phyloP scores from a whole-genome alignment of 1,284 basidiomycete genomes.

The Heimioporus retisporus region DNA sequence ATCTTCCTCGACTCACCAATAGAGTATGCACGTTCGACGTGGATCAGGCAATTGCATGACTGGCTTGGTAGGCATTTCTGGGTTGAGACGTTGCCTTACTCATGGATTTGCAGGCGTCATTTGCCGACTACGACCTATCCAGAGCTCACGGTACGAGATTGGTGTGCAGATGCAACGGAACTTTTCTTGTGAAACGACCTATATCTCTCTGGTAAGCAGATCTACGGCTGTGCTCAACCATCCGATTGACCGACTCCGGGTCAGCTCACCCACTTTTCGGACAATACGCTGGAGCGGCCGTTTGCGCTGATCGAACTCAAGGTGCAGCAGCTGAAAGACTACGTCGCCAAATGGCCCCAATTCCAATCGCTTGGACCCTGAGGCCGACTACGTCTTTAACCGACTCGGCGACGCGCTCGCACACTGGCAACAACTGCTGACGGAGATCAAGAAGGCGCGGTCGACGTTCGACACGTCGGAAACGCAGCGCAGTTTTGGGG shows the following conservation, averaged over 20 bases:
- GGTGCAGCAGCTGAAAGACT: conserved; percentile 87
- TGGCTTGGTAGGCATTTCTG: conserved; percentile 79
- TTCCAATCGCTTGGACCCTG: conserved; percentile 99
- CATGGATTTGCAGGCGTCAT: conserved; percentile 69
- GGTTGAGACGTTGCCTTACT: conserved; percentile 33
- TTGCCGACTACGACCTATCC: conserved; percentile 90
- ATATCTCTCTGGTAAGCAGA: conserved; percentile 80
- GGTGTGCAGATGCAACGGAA: conserved; percentile 87
- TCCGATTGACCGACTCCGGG: neutral
- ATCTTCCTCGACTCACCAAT: conserved; percentile 99
- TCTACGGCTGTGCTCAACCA: too few relatives aligned
- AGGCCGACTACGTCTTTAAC: conserved; percentile 96
- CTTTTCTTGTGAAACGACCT: conserved; percentile 74
- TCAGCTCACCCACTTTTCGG: conserved; percentile 84
- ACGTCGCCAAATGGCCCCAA: conserved; percentile 98
- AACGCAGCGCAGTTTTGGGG: conserved; percentile 91
- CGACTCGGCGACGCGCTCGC: conserved; percentile 94
- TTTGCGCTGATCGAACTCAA: conserved; percentile 92
- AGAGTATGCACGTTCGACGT: conserved; percentile 92
- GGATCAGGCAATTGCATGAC: conserved; percentile 93
- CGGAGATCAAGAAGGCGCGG: conserved; percentile 96
- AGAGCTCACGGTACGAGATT: conserved; percentile 97
- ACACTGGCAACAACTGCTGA: conserved; percentile 95
- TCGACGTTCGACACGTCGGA: conserved; percentile 98
- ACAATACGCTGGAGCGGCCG: conserved; percentile 83